Evolutionary conservation across 306 rosid species (phyloP).

Genomic region (Glycyrrhiza uralensis): DNA sequence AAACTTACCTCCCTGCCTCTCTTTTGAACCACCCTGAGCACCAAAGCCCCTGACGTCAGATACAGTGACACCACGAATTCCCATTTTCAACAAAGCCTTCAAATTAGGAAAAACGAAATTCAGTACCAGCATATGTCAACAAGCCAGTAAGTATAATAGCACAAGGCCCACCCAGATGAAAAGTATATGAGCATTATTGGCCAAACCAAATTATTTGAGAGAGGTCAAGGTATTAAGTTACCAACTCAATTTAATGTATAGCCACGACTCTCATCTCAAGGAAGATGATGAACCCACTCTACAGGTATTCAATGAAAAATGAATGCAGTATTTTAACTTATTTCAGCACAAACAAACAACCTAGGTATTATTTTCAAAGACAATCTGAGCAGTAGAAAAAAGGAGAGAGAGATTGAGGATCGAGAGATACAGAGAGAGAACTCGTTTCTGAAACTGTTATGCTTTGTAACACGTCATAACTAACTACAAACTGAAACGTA

Average conservation of each 20-base stretch:
- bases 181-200: background rate
- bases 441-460: too few relatives aligned
- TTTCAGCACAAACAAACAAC: background rate
- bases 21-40: conserved; percentile 90
- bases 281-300: background rate
- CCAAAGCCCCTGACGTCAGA: conserved; percentile 94
- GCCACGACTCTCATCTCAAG: background rate
- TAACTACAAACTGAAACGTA: too few relatives aligned
- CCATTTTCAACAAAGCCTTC: conserved; percentile 81
- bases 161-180: background rate
- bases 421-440: too few relatives aligned
- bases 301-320: background rate
- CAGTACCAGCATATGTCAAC: conserved; percentile 10
- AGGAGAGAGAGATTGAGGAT: too few relatives aligned
- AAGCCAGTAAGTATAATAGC: background rate
- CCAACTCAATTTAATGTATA: background rate
- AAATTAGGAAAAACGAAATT: conserved; percentile 8
- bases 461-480: too few relatives aligned
- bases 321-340: background rate
- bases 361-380: too few relatives aligned
- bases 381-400: too few relatives aligned
- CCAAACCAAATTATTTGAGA: conserved; percentile 14
- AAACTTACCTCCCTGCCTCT: conserved; percentile 90
- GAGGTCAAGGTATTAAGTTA: background rate
- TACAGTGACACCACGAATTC: conserved; percentile 88